Evolutionary conservation across 768 basidiomycete species (phyloP), one percentile per base, ranked within the genome.

Genomic region (Termitomyces sp.): DNA sequence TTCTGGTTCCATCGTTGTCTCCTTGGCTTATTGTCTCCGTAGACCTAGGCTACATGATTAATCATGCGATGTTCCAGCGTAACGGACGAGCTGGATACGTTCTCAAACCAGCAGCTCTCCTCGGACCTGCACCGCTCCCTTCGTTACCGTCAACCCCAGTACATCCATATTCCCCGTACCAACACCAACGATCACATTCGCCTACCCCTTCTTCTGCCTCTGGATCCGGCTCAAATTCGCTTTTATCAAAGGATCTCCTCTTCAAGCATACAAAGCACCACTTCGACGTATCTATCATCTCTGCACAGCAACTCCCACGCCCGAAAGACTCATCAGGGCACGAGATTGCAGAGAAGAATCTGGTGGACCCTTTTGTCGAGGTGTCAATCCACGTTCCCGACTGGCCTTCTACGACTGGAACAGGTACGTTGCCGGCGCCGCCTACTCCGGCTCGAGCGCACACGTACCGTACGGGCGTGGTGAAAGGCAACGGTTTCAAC

Each of bases 21-120:
- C 20, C 15, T 30, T 11, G 3, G 33, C 9, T 49, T 22, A 48
- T 54, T n/a, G 8, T 54, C 5, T 59, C 51, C 54, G 24, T 9
- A 93, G 95, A 98, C 72, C 70, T 93, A 54, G 95, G 94, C 2
- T 90, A 88, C 67, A 87, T 92, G 79, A 91, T 98, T 69, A 99
- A 98, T 68, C 87, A 91, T 58, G 93, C 95, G 16, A 95, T 98
- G 93, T 99, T 99, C 72, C 86, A 91, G 66, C 81, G 91, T 9
- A 94, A 95, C 63, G 92, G 89, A 12, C 84, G 89, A n/a, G 81
- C 84, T 2, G 97, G 97, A 1, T 98, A 95, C 65, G 88, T 98
- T 4, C 81, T 98, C 41, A 97, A 98, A 69, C 97, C 97, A 2
- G 75, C 75, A 2, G 85, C 89, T 0, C 80, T 98, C 1, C 81